Evolutionary conservation across 1,139 yeast genomes (phyloP), one percentile per base, ranked within the genome.

Genomic region (Candida buenavistaensis): DNA sequence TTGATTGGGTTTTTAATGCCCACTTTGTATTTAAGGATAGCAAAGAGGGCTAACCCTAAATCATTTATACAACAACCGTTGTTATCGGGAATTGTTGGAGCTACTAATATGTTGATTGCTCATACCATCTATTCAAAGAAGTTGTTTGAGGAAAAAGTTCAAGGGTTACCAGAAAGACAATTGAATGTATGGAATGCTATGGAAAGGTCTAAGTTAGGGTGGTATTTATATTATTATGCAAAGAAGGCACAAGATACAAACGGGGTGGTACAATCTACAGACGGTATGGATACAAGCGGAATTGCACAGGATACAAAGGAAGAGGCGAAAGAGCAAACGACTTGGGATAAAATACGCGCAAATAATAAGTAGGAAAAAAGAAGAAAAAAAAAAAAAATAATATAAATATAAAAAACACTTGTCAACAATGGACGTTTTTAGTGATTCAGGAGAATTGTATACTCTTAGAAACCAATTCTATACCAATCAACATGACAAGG

Each of bases 381-480:
- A 26, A 26, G 12, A 27, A 16, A 19, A 11, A 19, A 14, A 23
- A 14, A 29, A 12, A n/a, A 28, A 14, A 21, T n/a, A 21, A 14
- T 4, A 5, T 14, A 20, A 20, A 22, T 5, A 13, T n/a, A n/a
- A 24, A 25, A 28, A 33, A 36, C 28, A 26, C n/a, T n/a, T n/a
- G 26, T 23, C 30, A 28, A 21, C 38, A 28, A 35, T 66, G 72
- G 69, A 65, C 43, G 53, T 58, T 30, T 64, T 64, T 40, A 55
- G 64, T 32, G 72, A 66, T 43, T 64, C 70, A 2, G 68, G 68
- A 15, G 76, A 70, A 49, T 53, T 70, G 23, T 70, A 62, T 52
- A 64, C 64, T 32, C 57, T 72, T 27, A 58, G 71, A 40, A 69
- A 65, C 52, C 75, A 72, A 46, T 72, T 72, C 52, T 71, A 60